phyloP scores from a whole-genome alignment of 495 filamentous ascomycete species.

The Hyphodiscus hymeniophilus region DNA sequence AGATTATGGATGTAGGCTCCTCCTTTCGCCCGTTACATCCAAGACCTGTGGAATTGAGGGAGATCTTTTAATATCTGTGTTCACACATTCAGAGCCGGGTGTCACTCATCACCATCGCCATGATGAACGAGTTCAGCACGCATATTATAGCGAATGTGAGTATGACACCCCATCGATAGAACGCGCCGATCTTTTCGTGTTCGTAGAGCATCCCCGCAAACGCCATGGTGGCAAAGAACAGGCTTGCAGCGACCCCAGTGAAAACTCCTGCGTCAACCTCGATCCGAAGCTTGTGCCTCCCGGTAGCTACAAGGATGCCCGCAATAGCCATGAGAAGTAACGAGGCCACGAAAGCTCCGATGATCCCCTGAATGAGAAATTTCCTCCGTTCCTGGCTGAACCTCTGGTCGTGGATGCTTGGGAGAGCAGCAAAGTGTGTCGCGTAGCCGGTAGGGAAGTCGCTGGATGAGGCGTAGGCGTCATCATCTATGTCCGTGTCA shows the following conservation, averaged over 20 bases:
- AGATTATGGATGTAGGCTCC: too few relatives aligned
- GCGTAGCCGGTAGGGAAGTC: slow-evolving; percentile 34
- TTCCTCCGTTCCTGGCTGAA: slow-evolving; percentile 34
- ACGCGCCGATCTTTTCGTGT: slow-evolving; percentile 30
- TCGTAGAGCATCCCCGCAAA: slow-evolving; percentile 41
- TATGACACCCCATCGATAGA: slow-evolving; percentile 35
- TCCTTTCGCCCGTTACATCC: too few relatives aligned
- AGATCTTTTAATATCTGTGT: too few relatives aligned
- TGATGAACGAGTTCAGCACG: slow-evolving; percentile 40
- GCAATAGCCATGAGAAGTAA: slow-evolving; percentile 47
- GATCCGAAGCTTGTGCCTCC: slow-evolving; percentile 40
- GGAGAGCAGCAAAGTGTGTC: slow-evolving; percentile 36
- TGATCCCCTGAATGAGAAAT: slow-evolving; percentile 35
- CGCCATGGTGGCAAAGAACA: slow-evolving; percentile 46
- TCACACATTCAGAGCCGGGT: background rate
- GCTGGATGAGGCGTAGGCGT: slow-evolving; percentile 17
- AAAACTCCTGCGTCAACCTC: slow-evolving; percentile 55
- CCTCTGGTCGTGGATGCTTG: slow-evolving; percentile 31
- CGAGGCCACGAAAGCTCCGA: slow-evolving; percentile 36
- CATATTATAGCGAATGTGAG: slow-evolving; percentile 37
- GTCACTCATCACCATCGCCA: slow-evolving; percentile 38
- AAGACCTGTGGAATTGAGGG: too few relatives aligned
- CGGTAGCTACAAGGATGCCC: slow-evolving; percentile 42
- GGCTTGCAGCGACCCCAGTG: slow-evolving; percentile 44
- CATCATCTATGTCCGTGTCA: slow-evolving; percentile 21